Conservation (phyloP, 2,329 filamentous ascomycete species). For the Atkinsonella hypoxylon region DNA sequence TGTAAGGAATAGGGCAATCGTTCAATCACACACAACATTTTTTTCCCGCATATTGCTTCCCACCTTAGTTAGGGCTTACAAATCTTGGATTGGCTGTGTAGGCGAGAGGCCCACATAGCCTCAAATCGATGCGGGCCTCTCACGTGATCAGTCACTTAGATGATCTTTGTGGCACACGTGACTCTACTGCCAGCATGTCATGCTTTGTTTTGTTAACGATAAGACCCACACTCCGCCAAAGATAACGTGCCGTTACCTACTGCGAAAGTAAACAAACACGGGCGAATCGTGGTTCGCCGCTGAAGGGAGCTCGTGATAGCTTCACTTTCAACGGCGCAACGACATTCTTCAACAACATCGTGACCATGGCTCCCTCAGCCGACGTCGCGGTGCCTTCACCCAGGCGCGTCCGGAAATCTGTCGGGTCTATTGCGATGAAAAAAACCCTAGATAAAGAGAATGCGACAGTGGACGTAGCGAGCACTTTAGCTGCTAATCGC, state of each 20-base stretch:
- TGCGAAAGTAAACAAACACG: constrained; percentile 28
- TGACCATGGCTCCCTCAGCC: constrained; percentile 19
- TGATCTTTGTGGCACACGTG: not conserved
- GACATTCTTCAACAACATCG: constrained; percentile 11
- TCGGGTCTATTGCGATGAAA: constrained; percentile 42
- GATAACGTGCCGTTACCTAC: constrained; percentile 8
- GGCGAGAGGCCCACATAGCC: constrained; percentile 13
- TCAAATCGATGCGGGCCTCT: not conserved
- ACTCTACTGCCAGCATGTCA: not conserved
- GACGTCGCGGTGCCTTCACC: constrained; percentile 42
- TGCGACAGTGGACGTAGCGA: constrained; percentile 53
- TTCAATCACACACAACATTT: constrained; percentile 22
- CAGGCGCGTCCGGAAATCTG: constrained; percentile 58
- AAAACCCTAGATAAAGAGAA: constrained; percentile 64
- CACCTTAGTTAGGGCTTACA: constrained; percentile 31
- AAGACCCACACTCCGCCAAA: constrained; percentile 2
- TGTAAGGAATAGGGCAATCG: constrained; percentile 26
- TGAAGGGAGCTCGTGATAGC: not conserved
- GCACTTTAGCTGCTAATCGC: constrained; percentile 37
- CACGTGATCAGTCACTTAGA: not conserved
- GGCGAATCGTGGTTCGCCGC: constrained; percentile 15
- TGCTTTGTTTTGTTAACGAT: not conserved
- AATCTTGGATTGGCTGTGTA: constrained; percentile 25
- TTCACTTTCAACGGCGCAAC: constrained; percentile 9
- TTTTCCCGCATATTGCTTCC: constrained; percentile 19